Conservation (phyloP, 352 stramenopile species). For the Phytophthora cryptogea region DNA sequence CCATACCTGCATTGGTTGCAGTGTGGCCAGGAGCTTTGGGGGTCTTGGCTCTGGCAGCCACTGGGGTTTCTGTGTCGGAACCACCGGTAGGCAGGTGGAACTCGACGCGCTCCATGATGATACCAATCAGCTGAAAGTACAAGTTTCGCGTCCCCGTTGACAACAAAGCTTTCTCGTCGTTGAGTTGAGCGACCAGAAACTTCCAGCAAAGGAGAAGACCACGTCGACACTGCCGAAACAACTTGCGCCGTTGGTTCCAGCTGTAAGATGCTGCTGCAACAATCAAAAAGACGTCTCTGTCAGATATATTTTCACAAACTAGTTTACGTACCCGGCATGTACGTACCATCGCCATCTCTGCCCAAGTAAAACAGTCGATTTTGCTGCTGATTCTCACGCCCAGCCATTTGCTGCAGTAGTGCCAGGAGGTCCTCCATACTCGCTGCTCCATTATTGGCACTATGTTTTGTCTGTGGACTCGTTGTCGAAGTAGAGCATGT, state of each 20-base stretch:
- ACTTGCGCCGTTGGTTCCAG: conserved; percentile 33
- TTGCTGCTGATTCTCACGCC: conserved; percentile 57
- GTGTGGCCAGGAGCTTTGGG: conserved; percentile 16
- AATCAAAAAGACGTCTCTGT: background rate
- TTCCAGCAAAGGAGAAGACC: conserved; percentile 73
- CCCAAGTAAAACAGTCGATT: conserved; percentile 61
- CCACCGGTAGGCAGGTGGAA: conserved; percentile 48
- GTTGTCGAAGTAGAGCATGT: conserved; percentile 10
- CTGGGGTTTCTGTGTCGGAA: conserved; percentile 4
- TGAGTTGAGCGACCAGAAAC: conserved; percentile 62
- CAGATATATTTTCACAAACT: background rate
- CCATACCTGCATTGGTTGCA: conserved; percentile 14
- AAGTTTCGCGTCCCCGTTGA: conserved; percentile 48
- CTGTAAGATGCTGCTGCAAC: conserved; percentile 12
- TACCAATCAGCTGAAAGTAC: conserved; percentile 65
- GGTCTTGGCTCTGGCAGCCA: conserved; percentile 14
- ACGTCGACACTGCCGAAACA: conserved; percentile 66
- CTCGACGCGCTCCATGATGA: conserved; percentile 71
- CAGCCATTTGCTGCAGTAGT: conserved; percentile 62
- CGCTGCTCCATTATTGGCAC: background rate
- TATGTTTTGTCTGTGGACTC: conserved; percentile 13
- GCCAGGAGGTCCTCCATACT: conserved; percentile 43
- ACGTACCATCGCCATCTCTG: conserved; percentile 18
- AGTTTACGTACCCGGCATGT: background rate
- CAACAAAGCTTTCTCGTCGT: conserved; percentile 42